Evolutionary conservation across 2,329 filamentous ascomycete species (phyloP), one percentile per base, ranked within the genome.

Genomic region (Pseudopithomyces chartarum): DNA sequence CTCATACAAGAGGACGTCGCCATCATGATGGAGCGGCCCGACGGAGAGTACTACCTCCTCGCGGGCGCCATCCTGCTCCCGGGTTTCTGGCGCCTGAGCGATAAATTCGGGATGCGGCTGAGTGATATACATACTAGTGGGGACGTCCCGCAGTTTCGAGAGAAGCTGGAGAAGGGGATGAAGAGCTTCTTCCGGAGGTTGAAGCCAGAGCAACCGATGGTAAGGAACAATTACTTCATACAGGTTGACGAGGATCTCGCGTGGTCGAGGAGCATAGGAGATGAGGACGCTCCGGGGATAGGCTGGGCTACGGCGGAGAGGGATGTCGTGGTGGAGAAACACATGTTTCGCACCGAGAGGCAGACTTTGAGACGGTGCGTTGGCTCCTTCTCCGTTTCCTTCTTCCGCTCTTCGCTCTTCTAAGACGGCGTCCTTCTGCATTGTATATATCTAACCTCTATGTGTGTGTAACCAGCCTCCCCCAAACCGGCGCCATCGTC

Each of bases 211-310:
- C 85, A 86, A 43, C 83, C 87, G 0, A 84, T 90, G 22, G 65
- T 86, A 19, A 81, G 91, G 56, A 91, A 93, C 71, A 94, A 95
- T 71, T 96, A 95, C 76, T 96, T 96, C 78, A 84, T 96, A 60
- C 91, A 96, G 76, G 90, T 95, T 1, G 91, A 96, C 68, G 90
- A 92, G 55, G 76, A 83, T 5, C 79, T 96, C 1, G 80, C 89
- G 0, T 96, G 91, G 91, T 90, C 87, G 57, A 78, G 81, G 67
- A 90, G 86, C 65, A 93, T 96, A 63, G 91, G 91, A 0, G 65
- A 77, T 15, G 92, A 96, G 74, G 90, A 96, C 70, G 76, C 77
- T 1, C 76, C 79, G 0, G 80, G 80, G 0, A 84, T 87, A 1
- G 87, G 87, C 40, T 96, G 91, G 91, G 85, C 83, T 68, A 90